Conservation (phyloP, 495 filamentous ascomycete species). For the Cudoniella acicularis region DNA sequence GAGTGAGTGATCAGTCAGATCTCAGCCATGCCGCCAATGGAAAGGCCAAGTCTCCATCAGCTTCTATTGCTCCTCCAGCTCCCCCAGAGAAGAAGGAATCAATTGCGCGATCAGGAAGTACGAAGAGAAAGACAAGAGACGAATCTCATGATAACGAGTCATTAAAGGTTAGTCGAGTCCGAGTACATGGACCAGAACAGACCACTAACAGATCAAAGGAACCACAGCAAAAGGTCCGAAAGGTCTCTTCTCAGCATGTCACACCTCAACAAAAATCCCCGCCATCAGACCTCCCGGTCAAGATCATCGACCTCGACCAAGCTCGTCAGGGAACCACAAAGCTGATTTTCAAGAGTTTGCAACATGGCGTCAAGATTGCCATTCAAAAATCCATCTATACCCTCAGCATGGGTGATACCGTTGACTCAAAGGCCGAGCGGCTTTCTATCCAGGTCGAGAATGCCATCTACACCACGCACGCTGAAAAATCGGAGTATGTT, state of each 20-base stretch:
- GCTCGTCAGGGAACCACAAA: conserved; percentile 39
- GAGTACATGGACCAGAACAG: conserved; percentile 1
- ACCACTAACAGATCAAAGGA: conserved; percentile 24
- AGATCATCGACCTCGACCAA: conserved; percentile 34
- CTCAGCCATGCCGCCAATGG: conserved; percentile 21
- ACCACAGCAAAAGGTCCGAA: conserved; percentile 47
- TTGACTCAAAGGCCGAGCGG: conserved; percentile 37
- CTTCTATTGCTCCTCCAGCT: conserved; percentile 28
- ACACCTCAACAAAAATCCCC: conserved; percentile 32
- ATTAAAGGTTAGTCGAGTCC: conserved; percentile 32
- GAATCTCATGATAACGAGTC: conserved; percentile 38
- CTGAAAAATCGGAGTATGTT: conserved; percentile 36
- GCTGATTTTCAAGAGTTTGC: conserved; percentile 40
- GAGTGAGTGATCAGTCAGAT: conserved; percentile 45
- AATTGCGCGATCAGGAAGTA: conserved; percentile 33
- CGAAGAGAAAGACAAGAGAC: conserved; percentile 45
- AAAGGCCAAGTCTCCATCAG: conserved; percentile 36
- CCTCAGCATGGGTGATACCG: conserved; percentile 33
- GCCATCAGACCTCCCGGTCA: conserved; percentile 24
- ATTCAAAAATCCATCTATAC: conserved; percentile 40
- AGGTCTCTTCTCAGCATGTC: conserved; percentile 39
- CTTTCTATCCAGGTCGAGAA: conserved; percentile 69
- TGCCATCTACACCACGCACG: conserved; percentile 44
- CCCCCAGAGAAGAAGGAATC: conserved; percentile 32
- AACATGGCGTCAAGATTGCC: conserved; percentile 32